These are phyloP conservation scores for Dillenia turbinata DNA, from an alignment of 164 flowering plant species.

Conservation along the genomic window DNA sequence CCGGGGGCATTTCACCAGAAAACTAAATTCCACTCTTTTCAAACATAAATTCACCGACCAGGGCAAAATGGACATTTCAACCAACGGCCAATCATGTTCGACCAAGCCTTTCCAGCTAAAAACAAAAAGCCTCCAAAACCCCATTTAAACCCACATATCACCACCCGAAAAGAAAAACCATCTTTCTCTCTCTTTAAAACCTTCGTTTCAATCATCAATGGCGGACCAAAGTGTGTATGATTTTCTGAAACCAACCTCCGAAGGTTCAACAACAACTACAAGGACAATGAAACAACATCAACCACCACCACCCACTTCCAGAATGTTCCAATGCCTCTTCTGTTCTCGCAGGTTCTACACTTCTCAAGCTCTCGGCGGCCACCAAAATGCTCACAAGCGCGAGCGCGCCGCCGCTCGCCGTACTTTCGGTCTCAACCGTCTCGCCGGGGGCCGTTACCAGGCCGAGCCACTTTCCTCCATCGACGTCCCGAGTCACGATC, in stretches of 20 bases:
- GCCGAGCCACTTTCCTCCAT: neutral
- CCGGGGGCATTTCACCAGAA: too few species aligned
- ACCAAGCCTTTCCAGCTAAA: neutral
- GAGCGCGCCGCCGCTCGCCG: slow-evolving; percentile 57
- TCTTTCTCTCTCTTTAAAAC: slow-evolving; percentile 10
- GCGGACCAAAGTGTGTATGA: slow-evolving; percentile 31
- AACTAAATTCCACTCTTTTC: slow-evolving; percentile 1
- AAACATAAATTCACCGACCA: too few species aligned
- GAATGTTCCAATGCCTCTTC: slow-evolving; percentile 48
- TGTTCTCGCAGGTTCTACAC: slow-evolving; percentile 55
- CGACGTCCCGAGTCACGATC: neutral
- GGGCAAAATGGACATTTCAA: neutral
- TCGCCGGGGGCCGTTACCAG: neutral
- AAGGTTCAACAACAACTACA: neutral
- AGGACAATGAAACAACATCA: neutral
- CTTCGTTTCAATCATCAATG: slow-evolving; percentile 18
- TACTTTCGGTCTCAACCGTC: slow-evolving; percentile 5
- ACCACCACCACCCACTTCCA: slow-evolving; percentile 3
- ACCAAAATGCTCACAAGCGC: slow-evolving; percentile 74
- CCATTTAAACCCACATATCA: slow-evolving; percentile 11
- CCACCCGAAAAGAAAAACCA: neutral
- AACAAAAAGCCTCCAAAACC: slow-evolving; percentile 4
- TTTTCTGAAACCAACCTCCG: slow-evolving; percentile 23
- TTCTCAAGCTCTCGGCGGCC: slow-evolving; percentile 77
- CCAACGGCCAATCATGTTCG: slow-evolving; percentile 6